Conservation (phyloP, 2,329 filamentous ascomycete species). For the Aspergillus sp. region DNA sequence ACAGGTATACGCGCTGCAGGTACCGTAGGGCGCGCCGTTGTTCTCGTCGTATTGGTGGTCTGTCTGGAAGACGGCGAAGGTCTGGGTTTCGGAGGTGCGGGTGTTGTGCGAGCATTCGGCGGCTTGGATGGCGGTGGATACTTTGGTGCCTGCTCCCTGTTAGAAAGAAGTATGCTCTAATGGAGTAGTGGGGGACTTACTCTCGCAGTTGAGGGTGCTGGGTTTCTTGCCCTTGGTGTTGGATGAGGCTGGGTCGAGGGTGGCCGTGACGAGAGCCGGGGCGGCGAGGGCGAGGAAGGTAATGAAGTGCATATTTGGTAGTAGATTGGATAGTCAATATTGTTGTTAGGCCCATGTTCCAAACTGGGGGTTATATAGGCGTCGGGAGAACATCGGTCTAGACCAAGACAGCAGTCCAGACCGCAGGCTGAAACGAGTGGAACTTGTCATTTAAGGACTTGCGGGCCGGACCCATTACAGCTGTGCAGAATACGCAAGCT, state of each 20-base stretch:
- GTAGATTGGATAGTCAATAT: too few relatives aligned
- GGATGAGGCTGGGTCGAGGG: slow-evolving; percentile 34
- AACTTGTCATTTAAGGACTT: neutral
- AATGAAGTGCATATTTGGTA: neutral
- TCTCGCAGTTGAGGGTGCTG: slow-evolving; percentile 25
- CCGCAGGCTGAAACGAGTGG: neutral
- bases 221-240: slow-evolving; percentile 40
- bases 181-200: slow-evolving; percentile 14
- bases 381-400: neutral
- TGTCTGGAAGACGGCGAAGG: slow-evolving; percentile 40
- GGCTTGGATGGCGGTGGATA: slow-evolving; percentile 38
- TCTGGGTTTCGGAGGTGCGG: slow-evolving; percentile 33
- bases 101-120: slow-evolving; percentile 43
- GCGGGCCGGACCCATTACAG: neutral
- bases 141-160: slow-evolving; percentile 26
- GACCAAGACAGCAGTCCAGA: neutral
- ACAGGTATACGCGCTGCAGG: slow-evolving; percentile 47
- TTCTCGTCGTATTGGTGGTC: slow-evolving; percentile 48
- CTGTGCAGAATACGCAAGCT: neutral
- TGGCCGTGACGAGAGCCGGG: slow-evolving; percentile 22
- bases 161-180: neutral
- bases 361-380: neutral
- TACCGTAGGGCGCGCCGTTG: slow-evolving; percentile 50
- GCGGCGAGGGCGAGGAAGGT: slow-evolving; percentile 10
- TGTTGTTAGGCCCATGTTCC: neutral